Evolutionary conservation across 495 filamentous ascomycete genomes (phyloP), one percentile per base, ranked within the genome.

Genomic region (Penicillium alfredii): DNA sequence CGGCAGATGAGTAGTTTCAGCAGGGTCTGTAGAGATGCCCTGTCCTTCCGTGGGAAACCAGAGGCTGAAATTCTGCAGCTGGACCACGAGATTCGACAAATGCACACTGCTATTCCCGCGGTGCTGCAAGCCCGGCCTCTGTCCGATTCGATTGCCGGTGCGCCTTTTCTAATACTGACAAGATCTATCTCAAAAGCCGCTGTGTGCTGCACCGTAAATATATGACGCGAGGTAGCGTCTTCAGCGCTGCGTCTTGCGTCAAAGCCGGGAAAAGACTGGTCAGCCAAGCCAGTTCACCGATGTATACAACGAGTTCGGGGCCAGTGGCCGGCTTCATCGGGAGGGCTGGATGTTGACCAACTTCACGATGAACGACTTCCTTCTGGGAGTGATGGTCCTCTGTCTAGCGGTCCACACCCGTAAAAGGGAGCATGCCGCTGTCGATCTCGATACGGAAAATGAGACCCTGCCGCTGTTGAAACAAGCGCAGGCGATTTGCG

Each of bases 181-280:
- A 38, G 62, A 18, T 68, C 15, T 53, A 53, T 33, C 55, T 51
- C 15, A 67, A 67, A 32, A 53, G 58, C 35, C 47, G 57, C 9
- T 62, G 56, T 27, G 49, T 65, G 14, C 51, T 69, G 7, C 63
- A 69, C 33, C 54, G 64, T 8, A 53, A 42, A 27, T 64, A 59
- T 14, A 42, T 69, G 36, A 34, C 32, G 22, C 40, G 35, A 25
- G 38, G 20, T 18, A 42, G 28, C 11, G 16, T 8, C 16, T 51
- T 13, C 33, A 43, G 31, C 9, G 38, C 36, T 3, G 38, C 35
- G 19, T 22, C 33, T 4, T 57, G 50, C 17, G 14, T 46, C 12
- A 31, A 51, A n/a, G 50, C 53, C 2, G 51, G 41, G 9, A 40
- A 43, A 18, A 30, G 46, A 8, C 44, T 58, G 6, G 44, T 53